These are phyloP conservation scores for Aegilops longissima DNA, from an alignment of 176 grass and related monocot species.

Conservation along the genomic window DNA sequence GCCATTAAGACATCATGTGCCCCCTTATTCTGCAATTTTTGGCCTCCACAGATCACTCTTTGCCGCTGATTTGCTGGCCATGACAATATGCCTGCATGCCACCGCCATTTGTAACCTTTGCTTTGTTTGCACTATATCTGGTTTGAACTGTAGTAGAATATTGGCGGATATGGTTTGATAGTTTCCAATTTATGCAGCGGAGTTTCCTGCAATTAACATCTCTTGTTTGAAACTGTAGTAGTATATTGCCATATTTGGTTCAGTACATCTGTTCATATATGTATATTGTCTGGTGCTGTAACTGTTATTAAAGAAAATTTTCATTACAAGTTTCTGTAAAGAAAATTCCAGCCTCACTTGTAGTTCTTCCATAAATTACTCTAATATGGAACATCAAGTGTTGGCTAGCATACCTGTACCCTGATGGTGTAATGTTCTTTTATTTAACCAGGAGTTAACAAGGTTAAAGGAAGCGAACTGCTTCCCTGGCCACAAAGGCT, in stretches of 20 bases:
- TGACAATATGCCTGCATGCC: neutral
- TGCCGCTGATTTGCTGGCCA: neutral
- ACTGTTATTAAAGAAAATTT: neutral
- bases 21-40: neutral
- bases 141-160: neutral
- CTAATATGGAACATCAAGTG: neutral
- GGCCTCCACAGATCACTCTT: neutral
- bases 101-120: neutral
- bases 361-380: neutral
- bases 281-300: neutral
- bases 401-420: neutral
- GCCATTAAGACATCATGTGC: neutral
- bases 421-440: slow-evolving; percentile 14
- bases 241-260: slow-evolving; percentile 1
- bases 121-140: slow-evolving; percentile 2
- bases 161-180: neutral
- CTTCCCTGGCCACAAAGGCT: slow-evolving; percentile 80
- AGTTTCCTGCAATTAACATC: neutral
- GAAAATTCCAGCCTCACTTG: neutral
- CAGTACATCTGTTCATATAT: neutral
- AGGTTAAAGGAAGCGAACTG: slow-evolving; percentile 50
- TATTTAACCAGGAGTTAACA: slow-evolving; percentile 48
- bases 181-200: neutral
- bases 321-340: neutral
- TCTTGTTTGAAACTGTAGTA: neutral